phyloP scores from a whole-genome alignment of 345 rosid species.

The Kernera saxatilis region DNA sequence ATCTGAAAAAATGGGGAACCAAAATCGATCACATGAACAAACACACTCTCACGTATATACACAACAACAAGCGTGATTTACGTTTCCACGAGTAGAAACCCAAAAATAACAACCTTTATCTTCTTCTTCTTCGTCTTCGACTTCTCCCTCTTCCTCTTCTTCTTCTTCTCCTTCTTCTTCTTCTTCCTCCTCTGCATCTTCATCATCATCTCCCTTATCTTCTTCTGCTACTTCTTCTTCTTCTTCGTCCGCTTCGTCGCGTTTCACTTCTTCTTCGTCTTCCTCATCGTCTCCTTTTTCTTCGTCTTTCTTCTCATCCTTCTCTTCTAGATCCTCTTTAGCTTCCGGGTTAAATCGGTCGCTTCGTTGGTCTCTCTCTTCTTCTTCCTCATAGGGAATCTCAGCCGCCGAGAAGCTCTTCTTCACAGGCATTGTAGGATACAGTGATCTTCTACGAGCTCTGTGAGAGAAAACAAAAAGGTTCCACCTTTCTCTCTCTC shows the following conservation, averaged over 20 bases:
- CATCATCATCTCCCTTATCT: conserved; percentile 23
- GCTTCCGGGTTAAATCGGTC: conserved; percentile 18
- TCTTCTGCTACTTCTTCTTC: conserved; percentile 18
- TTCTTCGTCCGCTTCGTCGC: conserved; percentile 6
- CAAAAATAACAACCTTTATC: conserved; percentile 23
- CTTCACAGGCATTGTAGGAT: conserved; percentile 59
- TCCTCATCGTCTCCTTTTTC: conserved; percentile 7
- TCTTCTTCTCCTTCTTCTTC: neutral
- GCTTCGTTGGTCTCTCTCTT: conserved; percentile 20
- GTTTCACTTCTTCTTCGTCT: conserved; percentile 22
- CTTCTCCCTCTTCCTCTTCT: conserved; percentile 20
- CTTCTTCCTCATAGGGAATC: conserved; percentile 37
- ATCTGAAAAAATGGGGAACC: conserved; percentile 33
- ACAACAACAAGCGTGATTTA: neutral
- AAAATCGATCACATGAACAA: conserved; percentile 22
- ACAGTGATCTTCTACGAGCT: conserved; percentile 5
- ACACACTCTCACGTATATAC: conserved; percentile 18
- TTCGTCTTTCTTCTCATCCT: neutral
- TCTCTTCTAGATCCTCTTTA: conserved; percentile 13
- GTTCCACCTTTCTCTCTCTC: neutral
- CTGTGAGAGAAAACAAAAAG: neutral
- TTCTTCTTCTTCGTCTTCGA: neutral
- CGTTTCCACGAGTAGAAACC: conserved; percentile 6
- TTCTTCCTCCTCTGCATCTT: conserved; percentile 4
- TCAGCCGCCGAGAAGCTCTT: conserved; percentile 46